Evolutionary conservation across 2,329 filamentous ascomycete species (phyloP).

Genomic region (Hymenoscyphus salicellus): DNA sequence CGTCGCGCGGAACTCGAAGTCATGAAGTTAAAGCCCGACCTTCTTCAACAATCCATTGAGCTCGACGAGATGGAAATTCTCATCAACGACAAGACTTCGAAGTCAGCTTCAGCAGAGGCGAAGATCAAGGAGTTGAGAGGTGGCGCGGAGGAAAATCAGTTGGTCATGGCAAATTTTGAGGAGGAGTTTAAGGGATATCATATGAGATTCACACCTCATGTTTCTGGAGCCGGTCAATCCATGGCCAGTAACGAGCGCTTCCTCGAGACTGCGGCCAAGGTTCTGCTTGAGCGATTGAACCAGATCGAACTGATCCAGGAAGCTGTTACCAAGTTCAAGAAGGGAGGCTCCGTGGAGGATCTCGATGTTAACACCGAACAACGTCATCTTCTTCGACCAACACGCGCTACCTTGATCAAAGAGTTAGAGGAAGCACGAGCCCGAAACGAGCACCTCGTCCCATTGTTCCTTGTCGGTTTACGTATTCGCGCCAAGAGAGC

Average conservation of each 20-base stretch:
- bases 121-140: not conserved
- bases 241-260: not conserved
- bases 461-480: slow-evolving; percentile 12
- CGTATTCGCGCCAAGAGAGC: slow-evolving; percentile 3
- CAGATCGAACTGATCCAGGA: slow-evolving; percentile 5
- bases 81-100: slow-evolving; percentile 2
- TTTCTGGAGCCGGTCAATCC: not conserved
- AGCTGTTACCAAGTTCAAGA: not conserved
- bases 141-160: not conserved
- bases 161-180: not conserved
- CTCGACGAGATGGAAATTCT: slow-evolving; percentile 3
- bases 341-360: not conserved
- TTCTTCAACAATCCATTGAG: slow-evolving; percentile 3
- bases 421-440: not conserved
- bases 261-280: slow-evolving; percentile 1
- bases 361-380: not conserved
- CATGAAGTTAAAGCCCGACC: slow-evolving; percentile 7
- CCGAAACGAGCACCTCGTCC: slow-evolving; percentile 8
- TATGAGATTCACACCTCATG: not conserved
- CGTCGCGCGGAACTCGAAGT: slow-evolving; percentile 12
- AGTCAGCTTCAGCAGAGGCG: slow-evolving; percentile 3
- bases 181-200: not conserved
- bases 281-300: slow-evolving; percentile 7
- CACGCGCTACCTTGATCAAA: not conserved
- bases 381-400: not conserved